A percentile compares a stretch with the other conserved stretches of the same genome.
phyloP scores from a whole-genome alignment of 352 stramenopile genomes.

The Phytophthora rubi region DNA sequence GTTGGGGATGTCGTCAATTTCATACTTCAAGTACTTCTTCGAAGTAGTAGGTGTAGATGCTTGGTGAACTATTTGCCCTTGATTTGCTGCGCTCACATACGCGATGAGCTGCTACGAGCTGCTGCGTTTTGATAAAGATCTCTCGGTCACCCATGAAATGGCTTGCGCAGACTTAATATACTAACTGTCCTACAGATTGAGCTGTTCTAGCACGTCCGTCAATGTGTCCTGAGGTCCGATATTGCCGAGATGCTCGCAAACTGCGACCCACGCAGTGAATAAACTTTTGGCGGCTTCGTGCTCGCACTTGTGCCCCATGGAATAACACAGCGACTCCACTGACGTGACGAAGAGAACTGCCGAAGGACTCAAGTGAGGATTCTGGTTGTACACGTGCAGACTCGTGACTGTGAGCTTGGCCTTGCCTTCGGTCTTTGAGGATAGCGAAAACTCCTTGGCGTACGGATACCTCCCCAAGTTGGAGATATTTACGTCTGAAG shows the following conservation, averaged over 20 bases:
- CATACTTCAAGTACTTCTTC: too few species aligned
- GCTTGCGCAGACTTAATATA: background rate
- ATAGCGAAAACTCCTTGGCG: conserved; percentile 16
- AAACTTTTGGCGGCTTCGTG: conserved; percentile 22
- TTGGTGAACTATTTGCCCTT: too few species aligned
- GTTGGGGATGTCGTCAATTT: too few species aligned
- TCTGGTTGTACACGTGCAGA: conserved; percentile 38
- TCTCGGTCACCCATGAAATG: background rate
- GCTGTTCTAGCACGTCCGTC: conserved; percentile 24
- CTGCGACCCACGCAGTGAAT: conserved; percentile 20
- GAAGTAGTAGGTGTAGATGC: too few species aligned
- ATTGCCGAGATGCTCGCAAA: conserved; percentile 24
- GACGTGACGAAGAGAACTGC: conserved; percentile 36
- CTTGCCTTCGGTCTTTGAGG: background rate
- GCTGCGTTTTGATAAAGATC: too few species aligned
- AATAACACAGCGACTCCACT: conserved; percentile 34
- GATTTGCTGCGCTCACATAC: too few species aligned
- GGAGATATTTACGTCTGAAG: conserved; percentile 32
- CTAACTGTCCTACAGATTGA: background rate
- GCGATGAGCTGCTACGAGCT: too few species aligned
- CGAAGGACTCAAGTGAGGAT: conserved; percentile 28
- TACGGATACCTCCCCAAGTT: conserved; percentile 37
- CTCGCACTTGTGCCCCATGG: conserved; percentile 43
- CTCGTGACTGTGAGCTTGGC: conserved; percentile 25
- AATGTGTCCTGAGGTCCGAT: conserved; percentile 24